These are phyloP conservation scores for Exophiala calicioides DNA, from an alignment of 2,329 filamentous ascomycete species.

Conservation along the genomic window DNA sequence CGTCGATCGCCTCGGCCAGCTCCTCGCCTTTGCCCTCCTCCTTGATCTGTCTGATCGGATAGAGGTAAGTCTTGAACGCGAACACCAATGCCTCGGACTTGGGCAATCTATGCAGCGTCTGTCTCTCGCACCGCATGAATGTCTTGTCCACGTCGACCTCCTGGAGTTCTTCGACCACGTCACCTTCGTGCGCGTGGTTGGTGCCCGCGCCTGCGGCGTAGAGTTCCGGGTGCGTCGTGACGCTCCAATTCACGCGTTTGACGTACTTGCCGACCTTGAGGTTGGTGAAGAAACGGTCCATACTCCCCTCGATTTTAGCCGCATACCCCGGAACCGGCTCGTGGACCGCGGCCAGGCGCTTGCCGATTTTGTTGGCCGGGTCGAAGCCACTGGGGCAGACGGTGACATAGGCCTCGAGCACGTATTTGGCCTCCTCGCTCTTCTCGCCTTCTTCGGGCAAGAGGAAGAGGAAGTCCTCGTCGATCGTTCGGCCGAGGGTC, in stretches of 20 bases:
- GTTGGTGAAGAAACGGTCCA: conserved; percentile 63
- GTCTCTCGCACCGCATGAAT: conserved; percentile 58
- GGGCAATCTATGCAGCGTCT: conserved; percentile 63
- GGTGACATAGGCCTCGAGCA: conserved; percentile 57
- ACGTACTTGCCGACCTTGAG: conserved; percentile 58
- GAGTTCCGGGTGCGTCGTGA: conserved; percentile 42
- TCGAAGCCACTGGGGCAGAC: conserved; percentile 63
- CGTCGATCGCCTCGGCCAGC: conserved; percentile 60
- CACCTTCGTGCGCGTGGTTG: conserved; percentile 36
- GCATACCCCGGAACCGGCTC: conserved; percentile 59
- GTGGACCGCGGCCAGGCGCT: conserved; percentile 58
- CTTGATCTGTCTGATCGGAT: conserved; percentile 57
- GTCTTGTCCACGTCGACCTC: conserved; percentile 52
- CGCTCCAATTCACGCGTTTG: conserved; percentile 55
- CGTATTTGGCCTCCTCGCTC: conserved; percentile 44
- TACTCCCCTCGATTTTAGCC: conserved; percentile 57
- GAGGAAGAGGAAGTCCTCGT: conserved; percentile 63
- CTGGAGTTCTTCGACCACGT: conserved; percentile 34
- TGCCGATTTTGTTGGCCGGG: conserved; percentile 56
- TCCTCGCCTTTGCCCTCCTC: conserved; percentile 57
- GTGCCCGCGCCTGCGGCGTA: conserved; percentile 41
- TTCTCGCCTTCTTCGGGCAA: conserved; percentile 43
- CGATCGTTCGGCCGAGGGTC: conserved; percentile 55
- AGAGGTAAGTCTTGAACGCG: conserved; percentile 64
- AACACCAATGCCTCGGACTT: conserved; percentile 58